A percentile compares a stretch with the other conserved stretches of the same genome.
Conservation (phyloP, 2,329 filamentous ascomycete genomes). For the Penicillium hesseltinei region DNA sequence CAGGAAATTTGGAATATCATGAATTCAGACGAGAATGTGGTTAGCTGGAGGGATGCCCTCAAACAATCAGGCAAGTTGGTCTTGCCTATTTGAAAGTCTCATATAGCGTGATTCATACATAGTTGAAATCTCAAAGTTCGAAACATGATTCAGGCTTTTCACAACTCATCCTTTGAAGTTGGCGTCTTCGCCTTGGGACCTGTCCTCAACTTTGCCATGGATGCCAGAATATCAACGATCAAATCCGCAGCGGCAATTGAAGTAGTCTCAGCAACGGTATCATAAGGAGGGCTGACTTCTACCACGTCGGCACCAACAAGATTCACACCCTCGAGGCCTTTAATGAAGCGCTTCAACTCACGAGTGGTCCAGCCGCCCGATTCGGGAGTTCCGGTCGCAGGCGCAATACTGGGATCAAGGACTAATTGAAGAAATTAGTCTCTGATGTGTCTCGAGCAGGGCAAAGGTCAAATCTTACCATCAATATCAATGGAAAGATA, state of each 20-base stretch:
- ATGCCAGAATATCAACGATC: conserved; percentile 30
- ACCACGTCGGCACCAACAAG: conserved; percentile 25
- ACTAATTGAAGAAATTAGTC: conserved; percentile 12
- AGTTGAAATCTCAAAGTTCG: neutral
- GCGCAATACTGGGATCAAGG: conserved; percentile 33
- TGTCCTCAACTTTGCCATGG: conserved; percentile 25
- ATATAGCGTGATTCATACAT: neutral
- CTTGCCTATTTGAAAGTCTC: conserved; percentile 16
- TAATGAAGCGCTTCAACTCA: conserved; percentile 20
- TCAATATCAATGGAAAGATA: conserved; percentile 38
- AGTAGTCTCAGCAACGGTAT: conserved; percentile 26
- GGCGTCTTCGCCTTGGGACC: neutral
- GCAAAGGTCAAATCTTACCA: conserved; percentile 7
- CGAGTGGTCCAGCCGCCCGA: conserved; percentile 25
- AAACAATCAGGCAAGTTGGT: conserved; percentile 16
- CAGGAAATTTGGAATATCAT: conserved; percentile 20
- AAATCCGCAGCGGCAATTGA: conserved; percentile 31
- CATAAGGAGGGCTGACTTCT: conserved; percentile 50
- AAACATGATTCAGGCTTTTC: neutral
- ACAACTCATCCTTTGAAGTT: neutral
- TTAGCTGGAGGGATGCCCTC: conserved; percentile 19
- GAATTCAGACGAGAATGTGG: conserved; percentile 13
- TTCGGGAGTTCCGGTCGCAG: conserved; percentile 31
- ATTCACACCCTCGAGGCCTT: conserved; percentile 20
- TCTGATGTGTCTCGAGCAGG: neutral